A percentile compares a stretch with the other conserved stretches of the same genome.
phyloP scores from a whole-genome alignment of 2,329 filamentous ascomycete genomes.

The Pseudogymnoascus sp. region DNA sequence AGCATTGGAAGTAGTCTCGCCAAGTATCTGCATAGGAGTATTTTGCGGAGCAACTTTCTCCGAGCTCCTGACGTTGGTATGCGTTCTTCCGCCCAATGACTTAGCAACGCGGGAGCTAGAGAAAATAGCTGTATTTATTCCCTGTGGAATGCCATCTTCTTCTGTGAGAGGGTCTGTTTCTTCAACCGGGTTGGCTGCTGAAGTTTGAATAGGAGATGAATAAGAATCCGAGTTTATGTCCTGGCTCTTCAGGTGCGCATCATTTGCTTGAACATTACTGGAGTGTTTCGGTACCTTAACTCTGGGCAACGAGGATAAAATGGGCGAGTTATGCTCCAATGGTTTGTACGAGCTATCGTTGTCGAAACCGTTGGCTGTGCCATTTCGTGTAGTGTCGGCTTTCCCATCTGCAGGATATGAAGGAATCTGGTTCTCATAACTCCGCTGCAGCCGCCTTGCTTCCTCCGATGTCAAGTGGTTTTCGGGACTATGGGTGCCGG shows the following conservation, averaged over 20 bases:
- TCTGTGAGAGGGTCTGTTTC: slow-evolving; percentile 23
- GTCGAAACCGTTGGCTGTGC: slow-evolving; percentile 28
- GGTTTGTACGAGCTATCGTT: slow-evolving; percentile 49
- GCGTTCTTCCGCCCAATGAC: slow-evolving; percentile 41
- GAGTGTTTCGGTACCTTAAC: slow-evolving; percentile 46
- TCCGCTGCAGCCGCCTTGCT: slow-evolving; percentile 38
- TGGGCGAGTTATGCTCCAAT: slow-evolving; percentile 37
- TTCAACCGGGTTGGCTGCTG: background rate
- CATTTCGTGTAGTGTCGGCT: slow-evolving; percentile 10
- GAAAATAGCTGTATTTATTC: slow-evolving; percentile 53
- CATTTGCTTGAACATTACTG: slow-evolving; percentile 27
- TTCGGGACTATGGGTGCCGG: background rate
- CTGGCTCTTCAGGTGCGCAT: slow-evolving; percentile 15
- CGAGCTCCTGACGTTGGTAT: slow-evolving; percentile 11
- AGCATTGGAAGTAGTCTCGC: background rate
- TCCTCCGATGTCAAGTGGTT: slow-evolving; percentile 31
- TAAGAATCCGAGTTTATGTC: slow-evolving; percentile 25
- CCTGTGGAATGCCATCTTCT: slow-evolving; percentile 44
- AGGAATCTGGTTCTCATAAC: slow-evolving; percentile 45
- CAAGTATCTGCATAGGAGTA: background rate
- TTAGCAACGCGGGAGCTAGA: slow-evolving; percentile 50
- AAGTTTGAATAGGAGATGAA: slow-evolving; percentile 28
- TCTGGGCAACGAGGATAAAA: slow-evolving; percentile 44
- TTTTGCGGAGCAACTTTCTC: background rate
- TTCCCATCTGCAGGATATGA: slow-evolving; percentile 37